A percentile compares a stretch with the other conserved stretches of the same genome.
phyloP scores from a whole-genome alignment of 345 rosid species.

The Aurinia saxatilis region DNA sequence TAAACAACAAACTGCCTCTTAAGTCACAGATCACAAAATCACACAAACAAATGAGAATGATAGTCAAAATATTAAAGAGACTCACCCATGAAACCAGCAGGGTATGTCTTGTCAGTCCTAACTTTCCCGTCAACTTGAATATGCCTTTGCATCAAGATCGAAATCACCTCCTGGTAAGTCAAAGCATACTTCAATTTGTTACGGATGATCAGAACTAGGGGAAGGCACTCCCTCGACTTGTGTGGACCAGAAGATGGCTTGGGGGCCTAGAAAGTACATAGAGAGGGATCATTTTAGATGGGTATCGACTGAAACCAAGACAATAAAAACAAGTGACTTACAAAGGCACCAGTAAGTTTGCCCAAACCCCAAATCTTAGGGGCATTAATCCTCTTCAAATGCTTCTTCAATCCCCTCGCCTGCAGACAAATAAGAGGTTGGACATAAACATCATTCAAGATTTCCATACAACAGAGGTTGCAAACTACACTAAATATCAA shows the following conservation, averaged over 20 bases:
- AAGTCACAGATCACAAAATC: not conserved
- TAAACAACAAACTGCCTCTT: not conserved
- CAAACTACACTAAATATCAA: no score
- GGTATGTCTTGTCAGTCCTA: slow-evolving; percentile 77
- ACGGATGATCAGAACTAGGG: slow-evolving; percentile 45
- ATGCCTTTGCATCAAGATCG: slow-evolving; percentile 77
- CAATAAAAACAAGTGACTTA: slow-evolving; percentile 15
- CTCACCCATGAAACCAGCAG: slow-evolving; percentile 85
- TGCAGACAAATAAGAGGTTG: slow-evolving; percentile 18
- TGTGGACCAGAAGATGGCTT: slow-evolving; percentile 84
- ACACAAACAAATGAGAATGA: not conserved
- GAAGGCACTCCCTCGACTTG: slow-evolving; percentile 73
- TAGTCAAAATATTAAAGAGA: not conserved
- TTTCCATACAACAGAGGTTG: no score
- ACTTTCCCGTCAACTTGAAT: slow-evolving; percentile 71
- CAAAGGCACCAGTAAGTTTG: slow-evolving; percentile 79
- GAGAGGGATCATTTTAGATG: not conserved
- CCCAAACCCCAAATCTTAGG: slow-evolving; percentile 86
- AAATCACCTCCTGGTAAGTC: slow-evolving; percentile 54
- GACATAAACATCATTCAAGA: no score
- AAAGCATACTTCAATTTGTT: slow-evolving; percentile 57
- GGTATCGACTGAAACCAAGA: not conserved
- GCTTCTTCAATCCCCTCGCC: slow-evolving; percentile 92
- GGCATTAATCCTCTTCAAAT: slow-evolving; percentile 86
- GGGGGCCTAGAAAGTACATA: slow-evolving; percentile 40